Base-by-base conservation (phyloP, 768 basidiomycete genomes). In the Leccinum variicolor region DNA sequence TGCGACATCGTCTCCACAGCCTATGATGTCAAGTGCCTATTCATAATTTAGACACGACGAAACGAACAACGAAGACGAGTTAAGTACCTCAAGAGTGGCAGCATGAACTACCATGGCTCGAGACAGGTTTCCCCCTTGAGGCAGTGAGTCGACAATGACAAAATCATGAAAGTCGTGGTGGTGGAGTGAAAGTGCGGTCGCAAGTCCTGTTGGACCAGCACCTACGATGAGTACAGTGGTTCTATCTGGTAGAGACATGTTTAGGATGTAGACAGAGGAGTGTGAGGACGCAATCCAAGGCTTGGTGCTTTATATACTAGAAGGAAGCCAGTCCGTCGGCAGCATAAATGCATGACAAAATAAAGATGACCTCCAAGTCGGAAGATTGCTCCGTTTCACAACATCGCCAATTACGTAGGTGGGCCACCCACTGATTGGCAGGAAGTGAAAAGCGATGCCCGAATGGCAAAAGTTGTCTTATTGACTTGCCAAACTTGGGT, bases 191-290 rank as follows among this genome's bases (percentile, higher is more conserved):
- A 81, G 63, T 23, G 81, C 81, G 46, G 74, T 68, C 0, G 78
- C 70, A 51, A 83, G 75, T 8, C 82, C 82, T 0, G 74, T 64
- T 23, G 82, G 82, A 17, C 82, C 81, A 25, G 79, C 79, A 28
- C 80, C 81, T 9, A 83, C 76, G 28, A 84, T 73, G 50, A 82
- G 75, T 28, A 82, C 67, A 25, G 76, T 76, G 5, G 79, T 77
- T 47, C 54, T 64, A 3, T 60, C 51, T 0, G 77, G 77, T 21
- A 76, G 63, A 28, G 73, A 63, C 61, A 62, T 57, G 36, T 3
- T 29, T 25, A 36, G 2, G 26, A 17, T 59, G 9, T 33, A n/a
- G 11, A 34, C 14, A 23, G 13, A 36, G n/a, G 51, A 41, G 29
- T 47, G 31, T 13, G 45, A 31, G n/a, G 45, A 48, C 3, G 3